Base-by-base conservation (phyloP, 345 rosid genomes). In the Arabis hirsuta region DNA sequence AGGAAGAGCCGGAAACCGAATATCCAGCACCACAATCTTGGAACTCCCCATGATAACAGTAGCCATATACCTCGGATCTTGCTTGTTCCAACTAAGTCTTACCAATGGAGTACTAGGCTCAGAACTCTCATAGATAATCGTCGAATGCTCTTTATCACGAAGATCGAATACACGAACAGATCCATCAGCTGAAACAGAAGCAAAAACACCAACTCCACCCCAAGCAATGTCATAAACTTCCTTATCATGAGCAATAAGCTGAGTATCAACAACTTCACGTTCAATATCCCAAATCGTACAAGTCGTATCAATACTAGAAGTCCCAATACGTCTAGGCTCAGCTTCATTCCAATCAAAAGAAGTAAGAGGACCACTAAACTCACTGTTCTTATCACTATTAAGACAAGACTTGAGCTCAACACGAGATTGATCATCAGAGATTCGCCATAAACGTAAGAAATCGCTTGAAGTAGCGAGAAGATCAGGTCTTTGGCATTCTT, bases 261-360 rank as follows among this genome's bases (percentile, higher is more conserved):
- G 98, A 13, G 96, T 90, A 50, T 92, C 98, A 31, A 92, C 98
- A 3, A 86, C 75, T 55, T 88, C 96, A 27, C 88, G 77, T 72
- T 92, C 98, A 54, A 92, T 88, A 54, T 92, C 98, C 96, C 98
- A 92, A 27, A 92, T 92, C 11, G 98, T 92, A 73, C 98, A 92
- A 31, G 98, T 92, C 5, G 96, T 90, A 62, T 92, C 98, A 56
- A 90, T 90, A 67, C 96, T 88, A 8, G 98, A 92, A 22, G 96
- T 88, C 3, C 96, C 98, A 52, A 92, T 87, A 5, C 98, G 96
- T 77, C 71, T 81, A 10, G 96, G 98, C 79, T 92, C 98, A 12
- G 95, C 95, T 71, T 92, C 98, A 70, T 92, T 92, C 98, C 98
- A 92, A 62, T 90, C 96, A 51, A 92, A 92, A 7, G 98, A 92